Percentiles rank a stretch among this genome's conserved stretches.
phyloP scores from a whole-genome alignment of 257 asterid genomes.

The Scutellaria baicalensis region DNA sequence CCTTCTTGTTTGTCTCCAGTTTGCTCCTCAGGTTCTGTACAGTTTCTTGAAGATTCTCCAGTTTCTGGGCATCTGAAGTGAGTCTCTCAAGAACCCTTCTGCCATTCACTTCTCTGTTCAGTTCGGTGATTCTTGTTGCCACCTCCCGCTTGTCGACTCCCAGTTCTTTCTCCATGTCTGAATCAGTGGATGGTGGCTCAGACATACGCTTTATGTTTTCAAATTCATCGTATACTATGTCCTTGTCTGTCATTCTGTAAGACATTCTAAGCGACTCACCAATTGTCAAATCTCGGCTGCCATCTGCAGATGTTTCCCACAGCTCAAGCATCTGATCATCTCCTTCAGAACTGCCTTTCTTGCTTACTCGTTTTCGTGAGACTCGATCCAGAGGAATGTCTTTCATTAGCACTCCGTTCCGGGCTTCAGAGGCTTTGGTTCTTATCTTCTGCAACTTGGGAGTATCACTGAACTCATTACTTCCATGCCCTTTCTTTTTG shows the following conservation, averaged over 20 bases:
- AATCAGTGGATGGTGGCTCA: constrained; percentile 46
- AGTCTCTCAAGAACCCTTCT: constrained; percentile 62
- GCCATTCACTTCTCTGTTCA: constrained; percentile 31
- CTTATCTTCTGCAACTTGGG: constrained; percentile 49
- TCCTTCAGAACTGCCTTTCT: constrained; percentile 32
- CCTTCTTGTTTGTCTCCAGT: constrained; percentile 44
- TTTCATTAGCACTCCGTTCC: constrained; percentile 48
- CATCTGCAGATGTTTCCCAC: constrained; percentile 45
- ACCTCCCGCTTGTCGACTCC: constrained; percentile 55
- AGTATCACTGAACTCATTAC: constrained; percentile 25
- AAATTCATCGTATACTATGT: constrained; percentile 35
- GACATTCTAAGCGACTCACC: constrained; percentile 39
- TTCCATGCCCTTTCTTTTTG: constrained; percentile 26
- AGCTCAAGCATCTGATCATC: constrained; percentile 85
- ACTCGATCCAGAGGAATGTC: constrained; percentile 82
- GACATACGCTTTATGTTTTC: constrained; percentile 30
- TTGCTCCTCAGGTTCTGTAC: constrained; percentile 48
- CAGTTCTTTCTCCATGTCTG: constrained; percentile 64
- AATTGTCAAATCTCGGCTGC: constrained; percentile 29
- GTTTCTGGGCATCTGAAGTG: constrained; percentile 54
- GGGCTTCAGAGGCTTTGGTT: constrained; percentile 41
- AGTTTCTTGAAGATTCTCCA: constrained; percentile 50
- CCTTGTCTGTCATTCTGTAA: constrained; percentile 33
- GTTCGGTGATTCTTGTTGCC: constrained; percentile 21
- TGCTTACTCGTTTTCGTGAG: constrained; percentile 30